Evolutionary conservation across 2,329 filamentous ascomycete genomes (phyloP), one percentile per base, ranked within the genome.

Genomic region (Colletotrichum cordylinicola): DNA sequence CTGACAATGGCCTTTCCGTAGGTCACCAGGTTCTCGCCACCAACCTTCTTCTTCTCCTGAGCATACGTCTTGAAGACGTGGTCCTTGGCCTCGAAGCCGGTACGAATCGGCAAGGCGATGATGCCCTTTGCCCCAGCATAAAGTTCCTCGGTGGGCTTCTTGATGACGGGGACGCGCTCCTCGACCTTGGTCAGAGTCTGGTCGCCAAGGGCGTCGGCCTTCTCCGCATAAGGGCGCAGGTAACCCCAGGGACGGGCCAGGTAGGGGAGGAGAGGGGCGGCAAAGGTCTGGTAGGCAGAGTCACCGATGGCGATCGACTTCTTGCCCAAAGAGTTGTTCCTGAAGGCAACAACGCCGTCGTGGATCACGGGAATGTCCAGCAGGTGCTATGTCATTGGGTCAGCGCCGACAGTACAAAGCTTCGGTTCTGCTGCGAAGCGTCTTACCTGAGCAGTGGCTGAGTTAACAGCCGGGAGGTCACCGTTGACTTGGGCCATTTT

Each of bases 351-450:
- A 85, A 98, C 92, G 81, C 93, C 88, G 85, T 98, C 95, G 82
- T 91, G 92, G 82, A 98, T 91, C 79, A 98, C 86, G 55, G 96
- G 96, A 86, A 98, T 98, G 79, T 93, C 93, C 80, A 93, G 90
- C 78, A 98, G 90, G 83, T 98, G 96, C 95, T 98, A 80, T 60
- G 29, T 55, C 37, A 27, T 78, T 24, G 21, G 64, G 39, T 67
- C 61, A 70, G 56, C 31, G 58, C 29, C 24, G 24, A 52, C n/a
- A 24, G 7, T 24, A 21, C 31, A 31, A 48, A 31, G 33, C 35
- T 67, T 39, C 15, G 39, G 39, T 18, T 43, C 16, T n/a, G n/a
- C n/a, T 37, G 48, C 1, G 12, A 66, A 16, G 27, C n/a, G 15
- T 75, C 84, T 48, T 85, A 90, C 88, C 81, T 88, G 84, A 71